These are phyloP conservation scores for Alectoria sarmentosa DNA, from an alignment of 495 filamentous ascomycete species.

Conservation along the genomic window DNA sequence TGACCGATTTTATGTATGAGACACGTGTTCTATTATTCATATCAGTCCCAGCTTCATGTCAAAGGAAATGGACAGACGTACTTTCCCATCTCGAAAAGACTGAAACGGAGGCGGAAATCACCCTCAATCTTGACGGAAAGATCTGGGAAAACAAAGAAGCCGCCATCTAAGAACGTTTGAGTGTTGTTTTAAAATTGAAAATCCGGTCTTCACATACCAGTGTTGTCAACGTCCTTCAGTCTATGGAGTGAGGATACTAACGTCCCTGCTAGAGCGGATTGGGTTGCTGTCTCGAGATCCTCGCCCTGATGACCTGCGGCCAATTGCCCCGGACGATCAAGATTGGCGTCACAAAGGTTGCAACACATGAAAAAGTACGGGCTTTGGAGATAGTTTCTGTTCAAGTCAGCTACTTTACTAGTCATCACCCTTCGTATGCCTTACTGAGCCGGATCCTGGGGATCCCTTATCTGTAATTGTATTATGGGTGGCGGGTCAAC, in stretches of 20 bases:
- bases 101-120: constrained; percentile 73
- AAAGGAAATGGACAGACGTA: constrained; percentile 34
- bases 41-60: constrained; percentile 31
- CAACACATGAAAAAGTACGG: constrained; percentile 81
- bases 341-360: constrained; percentile 58
- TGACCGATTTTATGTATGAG: constrained; percentile 60
- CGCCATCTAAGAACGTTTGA: constrained; percentile 56
- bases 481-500: constrained; percentile 93
- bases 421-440: constrained; percentile 22
- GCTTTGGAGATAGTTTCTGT: constrained; percentile 62
- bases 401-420: constrained; percentile 24
- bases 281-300: constrained; percentile 29
- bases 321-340: constrained; percentile 48
- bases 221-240: constrained; percentile 86
- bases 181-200: neutral
- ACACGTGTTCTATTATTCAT: constrained; percentile 39
- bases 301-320: constrained; percentile 33
- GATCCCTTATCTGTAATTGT: constrained; percentile 65
- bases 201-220: constrained; percentile 40
- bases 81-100: constrained; percentile 77
- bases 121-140: constrained; percentile 80
- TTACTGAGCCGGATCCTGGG: constrained; percentile 67
- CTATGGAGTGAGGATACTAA: constrained; percentile 88
- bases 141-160: constrained; percentile 96
- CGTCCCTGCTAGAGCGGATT: constrained; percentile 60